Conservation (phyloP, 345 rosid genomes). For the Populus nigra region DNA sequence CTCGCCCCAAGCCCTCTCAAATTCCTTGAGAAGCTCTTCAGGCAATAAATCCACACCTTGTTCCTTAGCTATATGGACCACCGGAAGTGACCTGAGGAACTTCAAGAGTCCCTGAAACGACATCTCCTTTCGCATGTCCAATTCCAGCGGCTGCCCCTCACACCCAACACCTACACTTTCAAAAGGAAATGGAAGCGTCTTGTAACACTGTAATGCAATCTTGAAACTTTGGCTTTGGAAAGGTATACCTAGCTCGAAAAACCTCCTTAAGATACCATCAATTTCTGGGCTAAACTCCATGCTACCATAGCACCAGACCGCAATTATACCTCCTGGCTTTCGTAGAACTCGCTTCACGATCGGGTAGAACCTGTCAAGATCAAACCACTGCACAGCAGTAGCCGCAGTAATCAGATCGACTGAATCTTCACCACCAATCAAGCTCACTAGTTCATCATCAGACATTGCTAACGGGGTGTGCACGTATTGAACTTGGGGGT, state of each 20-base stretch:
- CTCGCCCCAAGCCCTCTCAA: slow-evolving; percentile 64
- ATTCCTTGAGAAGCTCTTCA: slow-evolving; percentile 39
- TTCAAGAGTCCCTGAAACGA: slow-evolving; percentile 49
- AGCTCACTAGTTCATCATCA: slow-evolving; percentile 44
- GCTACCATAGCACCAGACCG: slow-evolving; percentile 59
- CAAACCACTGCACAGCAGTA: slow-evolving; percentile 65
- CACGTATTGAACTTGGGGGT: slow-evolving; percentile 45
- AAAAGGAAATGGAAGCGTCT: slow-evolving; percentile 58
- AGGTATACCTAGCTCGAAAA: slow-evolving; percentile 36
- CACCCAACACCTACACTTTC: slow-evolving; percentile 50
- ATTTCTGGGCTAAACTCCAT: slow-evolving; percentile 45
- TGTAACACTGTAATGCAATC: slow-evolving; percentile 37
- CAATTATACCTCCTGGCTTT: slow-evolving; percentile 64
- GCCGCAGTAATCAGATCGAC: slow-evolving; percentile 61
- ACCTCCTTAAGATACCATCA: slow-evolving; percentile 38
- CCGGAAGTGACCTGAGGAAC: slow-evolving; percentile 49
- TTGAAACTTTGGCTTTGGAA: slow-evolving; percentile 31
- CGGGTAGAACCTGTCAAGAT: slow-evolving; percentile 55
- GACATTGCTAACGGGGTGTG: slow-evolving; percentile 52
- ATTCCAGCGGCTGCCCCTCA: slow-evolving; percentile 49
- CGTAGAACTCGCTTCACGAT: slow-evolving; percentile 41
- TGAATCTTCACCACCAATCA: slow-evolving; percentile 50
- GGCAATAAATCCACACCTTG: slow-evolving; percentile 63
- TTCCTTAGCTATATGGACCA: slow-evolving; percentile 43
- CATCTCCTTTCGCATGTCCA: slow-evolving; percentile 48